Base-by-base conservation (phyloP, 2,329 filamentous ascomycete genomes). In the Phialophora verrucosa region DNA sequence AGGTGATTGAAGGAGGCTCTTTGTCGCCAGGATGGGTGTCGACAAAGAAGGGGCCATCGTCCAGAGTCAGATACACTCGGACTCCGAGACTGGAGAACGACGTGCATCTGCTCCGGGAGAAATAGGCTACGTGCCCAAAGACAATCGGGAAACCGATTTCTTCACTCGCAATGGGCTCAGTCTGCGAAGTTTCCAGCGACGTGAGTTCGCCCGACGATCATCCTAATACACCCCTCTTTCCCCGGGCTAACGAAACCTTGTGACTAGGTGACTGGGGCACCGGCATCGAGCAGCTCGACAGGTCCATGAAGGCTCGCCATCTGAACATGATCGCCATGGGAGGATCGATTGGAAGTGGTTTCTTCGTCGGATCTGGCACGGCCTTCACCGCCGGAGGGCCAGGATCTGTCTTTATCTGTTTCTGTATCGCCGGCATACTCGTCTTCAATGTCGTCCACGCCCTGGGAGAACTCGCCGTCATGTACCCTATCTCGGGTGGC, bases 401-500 rank as follows among this genome's bases (percentile, higher is more conserved):
- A 4, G 92, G 90, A 0, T 90, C 91, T 0, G 76, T 96, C n/a
- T 78, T 96, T 31, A 85, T 96, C 58, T 90, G 90, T 29, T 96
- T 92, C 74, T 78, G 81, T 64, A 85, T 96, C 68, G 89, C 96
- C 70, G 93, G 93, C 56, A 79, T 87, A 73, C 96, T 97, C 92
- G 80, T 97, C 69, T 97, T 92, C 79, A 95, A 91, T 76, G 96
- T 92, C 2, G 91, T 96, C 49, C 93, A 97, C 75, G 92, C 93
- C 0, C 84, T 98, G 20, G 94, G 94, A 69, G 94, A 98, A 78
- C 87, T 98, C 78, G 91, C 93, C 20, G 93, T 97, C 27, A 81
- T 93, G 23, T 97, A 93, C 72, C 94, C 94, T 2, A 90, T 97
- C 38, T 91, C 93, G 32, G 94, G 94, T 66, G 96, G 92, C 4